Evolutionary conservation across 768 basidiomycete genomes (phyloP).

Genomic region (Kwoniella heveanensis): DNA sequence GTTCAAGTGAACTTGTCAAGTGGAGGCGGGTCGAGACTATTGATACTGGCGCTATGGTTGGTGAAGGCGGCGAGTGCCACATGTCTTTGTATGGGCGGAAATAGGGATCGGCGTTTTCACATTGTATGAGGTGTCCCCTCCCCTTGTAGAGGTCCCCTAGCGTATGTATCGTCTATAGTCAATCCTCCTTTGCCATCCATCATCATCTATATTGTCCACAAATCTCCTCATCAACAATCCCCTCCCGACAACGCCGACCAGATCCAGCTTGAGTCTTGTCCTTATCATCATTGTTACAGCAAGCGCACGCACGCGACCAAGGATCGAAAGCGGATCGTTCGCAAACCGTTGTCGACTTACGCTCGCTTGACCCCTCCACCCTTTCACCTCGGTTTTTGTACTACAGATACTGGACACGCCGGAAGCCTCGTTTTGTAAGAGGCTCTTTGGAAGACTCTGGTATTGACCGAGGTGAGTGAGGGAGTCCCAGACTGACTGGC

Average conservation of each 20-base stretch:
- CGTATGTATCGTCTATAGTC: neutral
- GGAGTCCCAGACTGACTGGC: neutral
- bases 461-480: constrained; percentile 20
- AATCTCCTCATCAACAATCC: no score
- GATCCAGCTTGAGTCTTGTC: neutral
- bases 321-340: neutral
- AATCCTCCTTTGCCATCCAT: constrained; percentile 2
- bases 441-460: constrained; percentile 30
- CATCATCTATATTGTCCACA: constrained; percentile 5
- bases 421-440: constrained; percentile 13
- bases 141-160: no score
- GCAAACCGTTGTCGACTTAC: neutral
- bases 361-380: neutral
- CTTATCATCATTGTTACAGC: neutral
- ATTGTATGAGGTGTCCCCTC: neutral
- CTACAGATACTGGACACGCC: constrained; percentile 1
- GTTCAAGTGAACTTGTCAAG: constrained; percentile 8
- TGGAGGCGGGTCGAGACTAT: constrained; percentile 13
- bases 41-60: constrained; percentile 1
- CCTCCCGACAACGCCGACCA: neutral
- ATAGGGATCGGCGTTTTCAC: constrained; percentile 27
- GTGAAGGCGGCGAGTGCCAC: constrained; percentile 22
- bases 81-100: constrained; percentile 7
- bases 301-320: neutral
- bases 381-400: neutral